Evolutionary conservation across 2,329 filamentous ascomycete species (phyloP).

Genomic region (Neonectria hederae): DNA sequence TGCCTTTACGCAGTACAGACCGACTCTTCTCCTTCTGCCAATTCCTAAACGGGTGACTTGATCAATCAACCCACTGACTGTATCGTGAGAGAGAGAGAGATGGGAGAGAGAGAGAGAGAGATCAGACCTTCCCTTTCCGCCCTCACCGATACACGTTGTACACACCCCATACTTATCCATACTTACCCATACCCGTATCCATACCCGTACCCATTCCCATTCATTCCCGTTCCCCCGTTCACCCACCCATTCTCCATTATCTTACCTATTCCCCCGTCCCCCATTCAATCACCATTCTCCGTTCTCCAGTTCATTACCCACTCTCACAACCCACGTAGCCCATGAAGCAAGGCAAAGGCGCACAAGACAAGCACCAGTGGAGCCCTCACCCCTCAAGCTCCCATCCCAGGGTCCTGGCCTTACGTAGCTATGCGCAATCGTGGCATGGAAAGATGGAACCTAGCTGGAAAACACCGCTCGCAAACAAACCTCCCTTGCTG

Average conservation of each 20-base stretch:
- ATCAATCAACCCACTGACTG: background rate
- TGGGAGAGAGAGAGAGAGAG: background rate
- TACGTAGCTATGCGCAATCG: slow-evolving; percentile 14
- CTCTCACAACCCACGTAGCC: slow-evolving; percentile 6
- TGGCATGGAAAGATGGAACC: slow-evolving; percentile 25
- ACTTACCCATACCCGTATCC: background rate
- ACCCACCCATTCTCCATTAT: background rate
- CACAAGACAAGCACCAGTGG: slow-evolving; percentile 16
- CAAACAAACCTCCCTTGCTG: slow-evolving; percentile 6
- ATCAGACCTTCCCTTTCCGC: slow-evolving; percentile 5
- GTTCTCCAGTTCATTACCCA: slow-evolving; percentile 3
- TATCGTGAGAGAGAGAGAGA: background rate
- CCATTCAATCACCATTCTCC: background rate
- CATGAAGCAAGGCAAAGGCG: slow-evolving; percentile 7
- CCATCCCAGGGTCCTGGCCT: background rate
- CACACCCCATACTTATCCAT: background rate
- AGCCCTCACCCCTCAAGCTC: background rate
- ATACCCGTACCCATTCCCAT: background rate
- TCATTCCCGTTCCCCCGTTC: background rate
- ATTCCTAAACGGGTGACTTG: background rate
- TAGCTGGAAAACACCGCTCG: slow-evolving; percentile 24
- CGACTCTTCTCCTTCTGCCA: background rate
- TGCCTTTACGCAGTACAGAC: background rate
- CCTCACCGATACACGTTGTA: slow-evolving; percentile 11
- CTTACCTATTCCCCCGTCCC: background rate